These are phyloP conservation scores for Kondoa malvinella DNA, from an alignment of 768 basidiomycete species.

Conservation along the genomic window DNA sequence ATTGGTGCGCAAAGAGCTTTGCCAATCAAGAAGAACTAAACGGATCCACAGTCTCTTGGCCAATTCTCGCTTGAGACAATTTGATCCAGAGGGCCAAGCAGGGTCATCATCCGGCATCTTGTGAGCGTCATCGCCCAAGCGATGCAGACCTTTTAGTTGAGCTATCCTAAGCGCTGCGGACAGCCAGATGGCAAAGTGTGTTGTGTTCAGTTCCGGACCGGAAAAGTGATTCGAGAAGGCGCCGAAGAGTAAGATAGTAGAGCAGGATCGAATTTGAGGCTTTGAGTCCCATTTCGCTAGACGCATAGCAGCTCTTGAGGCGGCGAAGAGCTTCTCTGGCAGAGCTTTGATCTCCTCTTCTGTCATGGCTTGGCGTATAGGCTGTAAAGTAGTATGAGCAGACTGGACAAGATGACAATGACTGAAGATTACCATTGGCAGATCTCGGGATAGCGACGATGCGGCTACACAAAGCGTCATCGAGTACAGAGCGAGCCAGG, in stretches of 20 bases:
- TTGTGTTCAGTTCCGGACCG: background rate
- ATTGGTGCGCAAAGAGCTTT: background rate
- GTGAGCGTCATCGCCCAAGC: background rate
- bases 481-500: background rate
- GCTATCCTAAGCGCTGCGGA: background rate
- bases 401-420: background rate
- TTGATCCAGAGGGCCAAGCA: background rate
- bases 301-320: background rate
- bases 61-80: background rate
- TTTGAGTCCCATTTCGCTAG: background rate
- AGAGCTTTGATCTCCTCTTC: background rate
- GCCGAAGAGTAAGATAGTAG: background rate
- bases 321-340: background rate
- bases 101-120: background rate
- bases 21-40: background rate
- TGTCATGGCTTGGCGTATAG: background rate
- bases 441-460: background rate
- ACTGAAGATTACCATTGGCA: background rate
- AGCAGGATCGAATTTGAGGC: background rate
- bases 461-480: background rate
- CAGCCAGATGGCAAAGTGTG: background rate
- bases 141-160: background rate
- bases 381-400: background rate
- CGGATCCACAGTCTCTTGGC: background rate
- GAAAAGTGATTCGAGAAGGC: background rate